Evolutionary conservation across 2,329 filamentous ascomycete genomes (phyloP).

Genomic region (Scopulariopsis brevicaulis): DNA sequence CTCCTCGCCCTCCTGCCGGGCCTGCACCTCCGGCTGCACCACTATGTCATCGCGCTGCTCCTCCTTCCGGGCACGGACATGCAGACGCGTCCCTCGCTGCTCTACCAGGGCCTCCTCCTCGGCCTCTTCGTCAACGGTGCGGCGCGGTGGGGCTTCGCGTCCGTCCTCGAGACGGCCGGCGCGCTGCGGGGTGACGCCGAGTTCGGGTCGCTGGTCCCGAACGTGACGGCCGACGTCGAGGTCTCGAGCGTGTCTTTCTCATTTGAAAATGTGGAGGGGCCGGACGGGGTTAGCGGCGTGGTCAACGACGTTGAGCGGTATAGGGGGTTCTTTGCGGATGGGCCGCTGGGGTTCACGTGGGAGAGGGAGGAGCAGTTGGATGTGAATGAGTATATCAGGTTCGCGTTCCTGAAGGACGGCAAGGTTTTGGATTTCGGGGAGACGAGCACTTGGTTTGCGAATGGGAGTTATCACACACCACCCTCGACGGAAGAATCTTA

Average conservation of each 20-base stretch:
- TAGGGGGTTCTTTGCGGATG: background rate
- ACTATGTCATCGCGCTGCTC: constrained; percentile 63
- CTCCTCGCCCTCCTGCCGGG: constrained; percentile 39
- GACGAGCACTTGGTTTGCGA: constrained; percentile 1
- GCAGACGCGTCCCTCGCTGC: constrained; percentile 54
- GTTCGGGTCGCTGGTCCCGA: constrained; percentile 26
- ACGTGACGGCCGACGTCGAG: constrained; percentile 12
- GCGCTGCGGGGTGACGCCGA: constrained; percentile 41
- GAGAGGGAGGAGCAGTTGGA: background rate
- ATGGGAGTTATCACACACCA: background rate
- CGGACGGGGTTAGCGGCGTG: background rate
- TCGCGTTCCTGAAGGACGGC: background rate
- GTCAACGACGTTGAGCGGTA: constrained; percentile 4
- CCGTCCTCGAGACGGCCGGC: constrained; percentile 54
- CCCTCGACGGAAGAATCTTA: background rate
- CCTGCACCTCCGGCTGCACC: constrained; percentile 59
- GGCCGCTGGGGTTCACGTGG: background rate
- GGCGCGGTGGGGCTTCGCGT: constrained; percentile 61
- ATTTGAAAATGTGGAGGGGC: constrained; percentile 7
- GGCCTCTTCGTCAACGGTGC: constrained; percentile 71
- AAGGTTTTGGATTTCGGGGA: background rate
- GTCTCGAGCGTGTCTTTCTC: constrained; percentile 33
- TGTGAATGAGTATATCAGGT: constrained; percentile 1
- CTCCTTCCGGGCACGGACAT: constrained; percentile 61
- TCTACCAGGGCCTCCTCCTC: constrained; percentile 62